Conservation (phyloP, 495 filamentous ascomycete genomes). For the Penicillium lividum region DNA sequence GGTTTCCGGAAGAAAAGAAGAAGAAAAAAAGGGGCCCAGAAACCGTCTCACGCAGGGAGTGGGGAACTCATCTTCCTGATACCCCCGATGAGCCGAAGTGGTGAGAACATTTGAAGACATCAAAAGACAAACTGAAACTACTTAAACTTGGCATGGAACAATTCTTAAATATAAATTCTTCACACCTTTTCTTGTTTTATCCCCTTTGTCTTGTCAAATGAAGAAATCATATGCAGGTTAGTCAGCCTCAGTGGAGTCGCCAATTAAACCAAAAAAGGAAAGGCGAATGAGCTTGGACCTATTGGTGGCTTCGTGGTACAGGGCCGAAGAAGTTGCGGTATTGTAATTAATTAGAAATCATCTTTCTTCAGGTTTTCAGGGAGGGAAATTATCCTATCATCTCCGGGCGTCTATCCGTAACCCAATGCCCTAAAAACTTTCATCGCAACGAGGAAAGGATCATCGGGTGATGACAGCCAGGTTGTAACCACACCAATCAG, state of each 20-base stretch:
- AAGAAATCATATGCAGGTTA: conserved; percentile 15
- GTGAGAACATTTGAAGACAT: background rate
- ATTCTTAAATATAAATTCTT: background rate
- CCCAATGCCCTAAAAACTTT: background rate
- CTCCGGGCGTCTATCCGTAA: background rate
- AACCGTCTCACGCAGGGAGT: conserved; percentile 10
- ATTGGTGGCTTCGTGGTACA: conserved; percentile 11
- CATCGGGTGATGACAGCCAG: background rate
- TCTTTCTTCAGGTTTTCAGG: background rate
- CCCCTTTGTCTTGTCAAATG: background rate
- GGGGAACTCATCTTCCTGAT: conserved; percentile 24
- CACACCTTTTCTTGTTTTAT: background rate
- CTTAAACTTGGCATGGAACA: conserved; percentile 8
- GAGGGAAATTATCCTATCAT: background rate
- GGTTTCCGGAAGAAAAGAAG: background rate
- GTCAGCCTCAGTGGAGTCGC: conserved; percentile 16
- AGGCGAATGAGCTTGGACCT: conserved; percentile 11
- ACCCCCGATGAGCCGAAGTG: conserved; percentile 15
- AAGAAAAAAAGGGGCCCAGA: conserved; percentile 18
- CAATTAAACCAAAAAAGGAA: conserved; percentile 3
- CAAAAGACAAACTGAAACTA: background rate
- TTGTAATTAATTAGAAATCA: conserved; percentile 3
- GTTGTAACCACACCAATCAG: conserved; percentile 1
- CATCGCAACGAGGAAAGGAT: background rate
- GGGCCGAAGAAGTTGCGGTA: conserved; percentile 5